These are phyloP conservation scores for Fusarium secorum DNA, from an alignment of 2,329 filamentous ascomycete genomes.

Conservation along the genomic window DNA sequence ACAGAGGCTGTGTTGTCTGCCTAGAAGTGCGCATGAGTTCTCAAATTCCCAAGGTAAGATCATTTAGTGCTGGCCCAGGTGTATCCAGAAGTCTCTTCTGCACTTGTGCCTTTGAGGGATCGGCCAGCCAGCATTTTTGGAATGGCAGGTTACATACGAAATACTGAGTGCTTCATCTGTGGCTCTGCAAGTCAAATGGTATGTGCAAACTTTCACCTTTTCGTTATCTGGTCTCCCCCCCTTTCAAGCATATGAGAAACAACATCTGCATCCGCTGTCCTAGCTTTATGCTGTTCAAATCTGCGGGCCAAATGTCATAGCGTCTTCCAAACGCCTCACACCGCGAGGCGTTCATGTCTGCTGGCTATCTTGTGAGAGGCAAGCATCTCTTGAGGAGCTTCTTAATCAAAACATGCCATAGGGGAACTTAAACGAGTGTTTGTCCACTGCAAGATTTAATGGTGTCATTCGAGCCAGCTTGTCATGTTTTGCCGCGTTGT, in stretches of 20 bases:
- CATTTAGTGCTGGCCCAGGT: not conserved
- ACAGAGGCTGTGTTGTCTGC: slow-evolving; percentile 18
- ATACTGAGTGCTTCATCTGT: not conserved
- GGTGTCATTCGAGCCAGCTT: slow-evolving; percentile 19
- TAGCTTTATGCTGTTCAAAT: not conserved
- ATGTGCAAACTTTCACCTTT: slow-evolving; percentile 11
- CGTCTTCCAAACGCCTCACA: not conserved
- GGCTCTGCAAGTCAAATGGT: slow-evolving; percentile 2
- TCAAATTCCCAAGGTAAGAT: slow-evolving; percentile 45
- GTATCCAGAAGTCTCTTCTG: not conserved
- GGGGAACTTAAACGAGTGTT: slow-evolving; percentile 22
- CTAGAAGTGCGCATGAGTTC: slow-evolving; percentile 44
- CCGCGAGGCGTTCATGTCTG: not conserved
- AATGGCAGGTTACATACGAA: not conserved
- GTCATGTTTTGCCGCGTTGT: slow-evolving; percentile 16
- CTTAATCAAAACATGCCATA: not conserved
- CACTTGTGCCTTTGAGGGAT: not conserved
- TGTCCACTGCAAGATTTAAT: slow-evolving; percentile 22
- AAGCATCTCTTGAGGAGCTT: slow-evolving; percentile 6
- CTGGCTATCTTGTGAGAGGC: slow-evolving; percentile 1
- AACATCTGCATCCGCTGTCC: not conserved
- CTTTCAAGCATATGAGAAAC: not conserved
- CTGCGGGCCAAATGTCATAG: not conserved
- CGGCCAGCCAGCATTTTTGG: not conserved
- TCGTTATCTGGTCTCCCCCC: not conserved